Percentiles rank a stretch among this genome's conserved stretches.
phyloP scores from a whole-genome alignment of 257 asterid species.

The Nicotiana obtusifolia region DNA sequence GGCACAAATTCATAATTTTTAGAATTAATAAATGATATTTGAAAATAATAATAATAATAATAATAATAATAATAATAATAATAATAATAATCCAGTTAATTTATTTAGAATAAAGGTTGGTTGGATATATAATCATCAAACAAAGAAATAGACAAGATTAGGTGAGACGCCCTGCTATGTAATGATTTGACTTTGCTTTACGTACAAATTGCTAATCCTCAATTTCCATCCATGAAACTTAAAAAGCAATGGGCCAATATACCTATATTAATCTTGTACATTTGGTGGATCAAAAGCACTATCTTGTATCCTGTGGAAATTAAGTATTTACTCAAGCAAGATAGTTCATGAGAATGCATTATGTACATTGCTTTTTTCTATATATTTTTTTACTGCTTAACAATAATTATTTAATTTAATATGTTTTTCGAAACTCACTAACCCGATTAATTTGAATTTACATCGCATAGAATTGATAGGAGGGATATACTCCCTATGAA shows the following conservation, averaged over 20 bases:
- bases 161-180: neutral
- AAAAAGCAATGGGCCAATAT: neutral
- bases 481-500: too few species aligned
- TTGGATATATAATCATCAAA: neutral
- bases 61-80: too few species aligned
- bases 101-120: neutral
- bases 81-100: neutral
- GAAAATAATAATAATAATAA: neutral
- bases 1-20: neutral
- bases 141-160: neutral
- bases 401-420: too few species aligned
- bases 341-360: too few species aligned
- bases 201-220: neutral
- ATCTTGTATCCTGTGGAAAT: too few species aligned
- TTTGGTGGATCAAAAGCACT: neutral
- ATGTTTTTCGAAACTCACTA: too few species aligned
- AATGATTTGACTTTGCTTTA: slow-evolving; percentile 5
- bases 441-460: too few species aligned
- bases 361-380: too few species aligned
- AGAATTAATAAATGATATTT: neutral
- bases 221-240: neutral
- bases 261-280: neutral
- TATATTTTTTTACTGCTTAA: too few species aligned
- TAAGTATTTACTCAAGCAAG: too few species aligned
- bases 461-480: too few species aligned